phyloP scores from a whole-genome alignment of 2,329 filamentous ascomycete species.

The Talaromyces atroroseus region DNA sequence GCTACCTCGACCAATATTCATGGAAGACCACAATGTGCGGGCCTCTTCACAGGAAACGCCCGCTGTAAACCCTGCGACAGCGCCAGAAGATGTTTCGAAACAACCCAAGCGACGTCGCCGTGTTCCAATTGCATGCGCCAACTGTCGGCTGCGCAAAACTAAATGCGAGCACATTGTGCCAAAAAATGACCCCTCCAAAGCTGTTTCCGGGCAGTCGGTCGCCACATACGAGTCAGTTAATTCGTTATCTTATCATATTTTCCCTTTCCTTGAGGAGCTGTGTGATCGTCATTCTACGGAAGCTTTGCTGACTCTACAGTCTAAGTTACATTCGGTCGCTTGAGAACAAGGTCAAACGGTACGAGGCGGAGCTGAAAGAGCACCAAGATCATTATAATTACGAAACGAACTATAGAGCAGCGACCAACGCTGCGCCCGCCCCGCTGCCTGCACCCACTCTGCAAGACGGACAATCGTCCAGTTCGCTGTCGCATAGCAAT shows the following conservation, averaged over 20 bases:
- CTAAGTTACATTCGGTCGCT: constrained; percentile 13
- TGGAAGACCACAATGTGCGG: constrained; percentile 5
- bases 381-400: not conserved
- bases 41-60: constrained; percentile 7
- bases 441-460: not conserved
- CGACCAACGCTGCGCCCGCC: not conserved
- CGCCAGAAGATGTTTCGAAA: constrained; percentile 5
- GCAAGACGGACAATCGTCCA: not conserved
- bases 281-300: no score
- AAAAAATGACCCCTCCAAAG: constrained; percentile 3
- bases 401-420: not conserved
- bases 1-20: not conserved
- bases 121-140: constrained; percentile 13
- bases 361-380: constrained; percentile 10
- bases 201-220: constrained; percentile 1
- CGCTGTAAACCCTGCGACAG: not conserved
- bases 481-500: not conserved
- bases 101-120: constrained; percentile 9
- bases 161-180: constrained; percentile 16
- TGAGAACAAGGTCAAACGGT: constrained; percentile 13
- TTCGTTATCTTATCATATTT: not conserved
- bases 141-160: constrained; percentile 13
- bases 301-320: not conserved
- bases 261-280: not conserved
- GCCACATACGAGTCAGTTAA: constrained; percentile 10